Conservation (phyloP, 2,329 filamentous ascomycete genomes). For the Ampelomyces quisqualis region DNA sequence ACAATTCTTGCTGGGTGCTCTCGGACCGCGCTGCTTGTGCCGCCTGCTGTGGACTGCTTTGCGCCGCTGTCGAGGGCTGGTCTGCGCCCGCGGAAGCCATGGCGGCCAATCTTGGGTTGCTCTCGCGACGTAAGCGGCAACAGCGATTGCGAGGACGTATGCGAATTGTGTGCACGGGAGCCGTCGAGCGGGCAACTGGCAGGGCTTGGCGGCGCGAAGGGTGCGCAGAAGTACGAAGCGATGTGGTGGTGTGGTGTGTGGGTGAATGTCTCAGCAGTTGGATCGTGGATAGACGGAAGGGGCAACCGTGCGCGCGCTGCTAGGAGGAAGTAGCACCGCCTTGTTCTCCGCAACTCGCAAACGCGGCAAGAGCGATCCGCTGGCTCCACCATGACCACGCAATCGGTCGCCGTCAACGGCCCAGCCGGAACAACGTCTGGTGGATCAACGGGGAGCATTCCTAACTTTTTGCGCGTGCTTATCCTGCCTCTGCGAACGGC, state of each 20-base stretch:
- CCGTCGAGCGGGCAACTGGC: background rate
- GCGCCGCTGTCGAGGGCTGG: slow-evolving; percentile 28
- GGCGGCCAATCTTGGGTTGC: slow-evolving; percentile 21
- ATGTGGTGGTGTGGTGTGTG: slow-evolving; percentile 10
- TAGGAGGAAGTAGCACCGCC: slow-evolving; percentile 18
- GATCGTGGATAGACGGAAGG: slow-evolving; percentile 14
- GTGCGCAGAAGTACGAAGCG: slow-evolving; percentile 6
- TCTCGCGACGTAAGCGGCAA: slow-evolving; percentile 21
- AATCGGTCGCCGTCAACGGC: slow-evolving; percentile 7
- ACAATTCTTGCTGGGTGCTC: slow-evolving; percentile 23
- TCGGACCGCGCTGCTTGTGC: slow-evolving; percentile 23
- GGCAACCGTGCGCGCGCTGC: slow-evolving; percentile 26
- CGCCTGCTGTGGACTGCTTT: slow-evolving; percentile 25
- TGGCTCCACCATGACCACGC: slow-evolving; percentile 15
- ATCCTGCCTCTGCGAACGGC: background rate
- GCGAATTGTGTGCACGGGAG: slow-evolving; percentile 18
- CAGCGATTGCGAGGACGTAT: slow-evolving; percentile 14
- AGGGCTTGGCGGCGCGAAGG: slow-evolving; percentile 2
- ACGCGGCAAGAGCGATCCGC: slow-evolving; percentile 28
- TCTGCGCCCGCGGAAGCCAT: slow-evolving; percentile 36
- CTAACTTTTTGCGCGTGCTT: background rate
- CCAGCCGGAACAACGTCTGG: slow-evolving; percentile 3
- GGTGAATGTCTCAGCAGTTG: slow-evolving; percentile 11
- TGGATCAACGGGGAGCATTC: background rate
- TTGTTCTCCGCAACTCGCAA: slow-evolving; percentile 26